phyloP scores from a whole-genome alignment of 2,329 filamentous ascomycete genomes.

The Cyclaneusma minus region DNA sequence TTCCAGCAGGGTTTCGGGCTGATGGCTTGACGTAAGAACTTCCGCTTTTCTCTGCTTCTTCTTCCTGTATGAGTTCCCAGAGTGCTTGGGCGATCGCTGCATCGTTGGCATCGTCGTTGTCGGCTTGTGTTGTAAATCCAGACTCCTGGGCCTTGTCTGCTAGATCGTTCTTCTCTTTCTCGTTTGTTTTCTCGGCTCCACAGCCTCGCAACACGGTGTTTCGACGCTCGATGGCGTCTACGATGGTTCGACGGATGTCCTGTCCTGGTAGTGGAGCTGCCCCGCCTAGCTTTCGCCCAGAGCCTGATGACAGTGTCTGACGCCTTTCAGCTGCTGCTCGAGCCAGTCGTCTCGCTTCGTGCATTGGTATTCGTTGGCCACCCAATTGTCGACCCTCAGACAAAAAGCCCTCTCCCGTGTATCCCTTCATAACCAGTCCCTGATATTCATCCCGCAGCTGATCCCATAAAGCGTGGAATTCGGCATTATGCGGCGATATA shows the following conservation, averaged over 20 bases:
- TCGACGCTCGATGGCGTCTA: slow-evolving; percentile 53
- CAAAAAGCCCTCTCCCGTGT: slow-evolving; percentile 80
- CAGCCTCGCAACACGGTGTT: slow-evolving; percentile 57
- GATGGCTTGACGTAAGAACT: slow-evolving; percentile 13
- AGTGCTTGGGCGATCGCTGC: slow-evolving; percentile 72
- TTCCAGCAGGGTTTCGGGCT: slow-evolving; percentile 16
- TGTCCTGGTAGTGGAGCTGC: slow-evolving; percentile 30
- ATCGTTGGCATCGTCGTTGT: slow-evolving; percentile 82
- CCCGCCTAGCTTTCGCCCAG: slow-evolving; percentile 61
- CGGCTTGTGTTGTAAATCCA: slow-evolving; percentile 69
- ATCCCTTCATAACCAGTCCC: slow-evolving; percentile 62
- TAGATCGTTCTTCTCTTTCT: slow-evolving; percentile 49
- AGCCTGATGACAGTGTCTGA: slow-evolving; percentile 37
- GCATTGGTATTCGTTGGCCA: slow-evolving; percentile 44
- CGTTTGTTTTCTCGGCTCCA: slow-evolving; percentile 45
- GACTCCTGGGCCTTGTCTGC: slow-evolving; percentile 47
- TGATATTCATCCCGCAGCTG: slow-evolving; percentile 78
- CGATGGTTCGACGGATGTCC: slow-evolving; percentile 59
- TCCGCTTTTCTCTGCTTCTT: slow-evolving; percentile 33
- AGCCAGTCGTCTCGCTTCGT: slow-evolving; percentile 62
- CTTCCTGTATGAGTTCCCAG: slow-evolving; percentile 76
- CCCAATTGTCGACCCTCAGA: slow-evolving; percentile 61
- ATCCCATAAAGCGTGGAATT: slow-evolving; percentile 80
- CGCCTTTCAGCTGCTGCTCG: slow-evolving; percentile 61
- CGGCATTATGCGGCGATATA: slow-evolving; percentile 65